A percentile compares a stretch with the other conserved stretches of the same genome.
phyloP scores from a whole-genome alignment of 495 filamentous ascomycete species.

The Neurospora intermedia region DNA sequence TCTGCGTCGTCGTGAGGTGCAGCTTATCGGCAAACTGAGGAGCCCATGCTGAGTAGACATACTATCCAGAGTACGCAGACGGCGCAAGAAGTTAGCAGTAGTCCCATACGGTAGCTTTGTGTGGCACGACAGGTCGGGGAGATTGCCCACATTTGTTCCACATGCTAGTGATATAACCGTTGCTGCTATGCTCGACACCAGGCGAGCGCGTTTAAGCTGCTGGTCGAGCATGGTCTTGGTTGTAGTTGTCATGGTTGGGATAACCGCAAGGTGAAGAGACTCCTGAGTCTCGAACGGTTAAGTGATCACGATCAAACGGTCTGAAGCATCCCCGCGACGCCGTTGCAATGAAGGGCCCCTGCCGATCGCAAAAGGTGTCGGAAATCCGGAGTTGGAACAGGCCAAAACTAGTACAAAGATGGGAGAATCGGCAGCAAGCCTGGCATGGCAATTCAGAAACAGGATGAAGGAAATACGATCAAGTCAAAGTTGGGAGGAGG shows the following conservation, averaged over 20 bases:
- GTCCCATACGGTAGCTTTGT: neutral
- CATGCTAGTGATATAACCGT: slow-evolving; percentile 80
- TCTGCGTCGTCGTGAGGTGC: slow-evolving; percentile 78
- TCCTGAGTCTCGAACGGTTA: neutral
- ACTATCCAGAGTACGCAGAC: slow-evolving; percentile 40
- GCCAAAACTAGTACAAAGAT: neutral
- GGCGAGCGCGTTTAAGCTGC: slow-evolving; percentile 43
- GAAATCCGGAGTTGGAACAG: neutral
- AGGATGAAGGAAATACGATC: neutral
- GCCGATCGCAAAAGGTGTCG: neutral
- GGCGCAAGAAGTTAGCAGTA: neutral
- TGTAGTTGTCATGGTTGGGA: neutral
- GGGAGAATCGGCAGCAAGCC: neutral
- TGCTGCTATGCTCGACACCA: slow-evolving; percentile 74
- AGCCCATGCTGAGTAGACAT: slow-evolving; percentile 97
- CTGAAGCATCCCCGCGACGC: neutral
- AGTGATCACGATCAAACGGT: neutral
- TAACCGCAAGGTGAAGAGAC: neutral
- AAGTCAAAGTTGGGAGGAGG: neutral
- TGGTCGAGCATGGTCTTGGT: slow-evolving; percentile 19
- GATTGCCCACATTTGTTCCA: slow-evolving; percentile 67
- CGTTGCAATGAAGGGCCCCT: neutral
- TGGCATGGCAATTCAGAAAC: neutral
- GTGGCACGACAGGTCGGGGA: neutral
- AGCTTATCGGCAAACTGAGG: slow-evolving; percentile 84